These are phyloP conservation scores for Chaetothyriales sp. DNA, from an alignment of 2,329 filamentous ascomycete species.

Conservation along the genomic window DNA sequence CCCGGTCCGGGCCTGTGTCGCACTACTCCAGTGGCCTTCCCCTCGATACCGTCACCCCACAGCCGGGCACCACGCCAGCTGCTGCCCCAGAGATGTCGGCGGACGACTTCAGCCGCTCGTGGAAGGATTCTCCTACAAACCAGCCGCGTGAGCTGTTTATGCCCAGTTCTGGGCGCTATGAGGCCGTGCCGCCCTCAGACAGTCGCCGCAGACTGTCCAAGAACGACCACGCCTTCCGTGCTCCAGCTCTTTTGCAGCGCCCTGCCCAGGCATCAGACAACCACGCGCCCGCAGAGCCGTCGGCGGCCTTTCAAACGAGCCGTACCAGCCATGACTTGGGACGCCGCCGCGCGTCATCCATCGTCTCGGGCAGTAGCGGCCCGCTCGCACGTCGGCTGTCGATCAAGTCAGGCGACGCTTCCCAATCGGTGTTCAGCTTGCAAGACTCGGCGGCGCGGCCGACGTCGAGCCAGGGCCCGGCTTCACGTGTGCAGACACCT, in stretches of 20 bases:
- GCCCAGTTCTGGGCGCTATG: constrained; percentile 85
- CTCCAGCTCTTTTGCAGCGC: constrained; percentile 67
- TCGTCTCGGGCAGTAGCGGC: constrained; percentile 74
- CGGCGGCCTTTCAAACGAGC: constrained; percentile 69
- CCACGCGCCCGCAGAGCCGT: constrained; percentile 60
- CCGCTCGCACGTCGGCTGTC: constrained; percentile 50
- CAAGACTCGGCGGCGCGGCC: constrained; percentile 24
- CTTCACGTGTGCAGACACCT: constrained; percentile 12
- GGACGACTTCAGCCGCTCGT: constrained; percentile 81
- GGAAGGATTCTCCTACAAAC: constrained; percentile 53
- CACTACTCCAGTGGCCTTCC: constrained; percentile 35
- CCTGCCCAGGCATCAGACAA: constrained; percentile 44
- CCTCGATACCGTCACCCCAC: constrained; percentile 39
- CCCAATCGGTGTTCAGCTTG: constrained; percentile 25
- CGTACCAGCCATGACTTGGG: constrained; percentile 52
- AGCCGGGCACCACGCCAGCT: constrained; percentile 42
- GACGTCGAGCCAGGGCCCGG: constrained; percentile 13
- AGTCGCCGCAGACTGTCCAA: constrained; percentile 53
- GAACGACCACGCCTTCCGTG: constrained; percentile 50
- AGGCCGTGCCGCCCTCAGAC: constrained; percentile 55
- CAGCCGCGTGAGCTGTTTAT: constrained; percentile 72
- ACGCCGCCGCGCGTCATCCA: constrained; percentile 73
- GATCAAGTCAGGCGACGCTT: constrained; percentile 32
- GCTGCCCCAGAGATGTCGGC: constrained; percentile 72
- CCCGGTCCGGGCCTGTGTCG: constrained; percentile 14